Base-by-base conservation (phyloP, 1,284 basidiomycete species). In the Heterobasidion occidentale region DNA sequence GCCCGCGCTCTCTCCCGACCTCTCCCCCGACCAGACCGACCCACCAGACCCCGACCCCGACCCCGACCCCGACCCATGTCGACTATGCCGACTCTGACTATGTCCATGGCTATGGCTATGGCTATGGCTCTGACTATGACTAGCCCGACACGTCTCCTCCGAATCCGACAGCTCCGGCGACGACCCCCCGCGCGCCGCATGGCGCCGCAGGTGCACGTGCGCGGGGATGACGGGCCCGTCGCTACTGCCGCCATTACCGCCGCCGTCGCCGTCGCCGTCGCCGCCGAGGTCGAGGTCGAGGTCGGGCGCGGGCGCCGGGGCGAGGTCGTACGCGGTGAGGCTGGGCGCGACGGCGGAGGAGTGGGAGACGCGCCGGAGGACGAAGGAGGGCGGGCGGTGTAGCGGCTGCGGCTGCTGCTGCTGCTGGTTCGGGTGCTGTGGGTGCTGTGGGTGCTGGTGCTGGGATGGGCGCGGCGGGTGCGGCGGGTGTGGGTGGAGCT, bases 31-130 rank as follows among this genome's bases (percentile, higher is more conserved):
- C 27, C 27, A 1, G 2, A 1, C 27, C 12, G 54, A 33, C 2
- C 58, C 52, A 15, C 54, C 50, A 36, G 47, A 56, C 35, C 53
- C 58, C 27, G 42, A 19, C 3, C 50, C 36, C 38, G 47, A 56
- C 35, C 53, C 58, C 27, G 42, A 19, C 3, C 50, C 36, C 38
- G 55, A 42, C 14, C 55, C 59, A 19, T 46, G 47, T 35, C 9
- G 34, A 19, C 42, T 54, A 36, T 44, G 44, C 2, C 20, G 34
- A 36, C 9, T 19, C 19, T 19, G 19, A 19, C 19, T 19, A 19
- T 19, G 19, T 1, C 19, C 19, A 19, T 19, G 19, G 19, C 19
- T 19, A 2, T 27, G 27, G 27, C 27, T 27, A 3, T 27, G 27
- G 5, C 27, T 5, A 3, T 27, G 27, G 2, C 2, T 27, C 27